Percentiles rank a stretch among this genome's conserved stretches.
Conservation (phyloP, 2,329 filamentous ascomycete species). For the Sporothrix inflata region DNA sequence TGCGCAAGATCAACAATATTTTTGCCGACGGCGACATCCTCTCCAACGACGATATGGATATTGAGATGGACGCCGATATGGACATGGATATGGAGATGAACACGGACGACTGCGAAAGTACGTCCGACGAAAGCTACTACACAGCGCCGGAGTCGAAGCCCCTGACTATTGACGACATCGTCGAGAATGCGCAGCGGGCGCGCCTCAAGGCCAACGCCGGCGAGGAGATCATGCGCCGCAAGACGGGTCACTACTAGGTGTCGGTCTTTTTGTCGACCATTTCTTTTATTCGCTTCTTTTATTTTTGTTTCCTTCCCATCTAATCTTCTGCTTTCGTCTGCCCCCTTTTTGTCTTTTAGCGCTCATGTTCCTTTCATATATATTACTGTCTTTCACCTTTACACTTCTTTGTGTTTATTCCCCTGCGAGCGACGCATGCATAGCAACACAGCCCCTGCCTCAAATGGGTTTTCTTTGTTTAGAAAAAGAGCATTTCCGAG, state of each 20-base stretch:
- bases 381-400: background rate
- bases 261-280: slow-evolving; percentile 8
- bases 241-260: slow-evolving; percentile 41
- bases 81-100: background rate
- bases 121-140: background rate
- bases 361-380: background rate
- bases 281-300: background rate
- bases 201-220: slow-evolving; percentile 45
- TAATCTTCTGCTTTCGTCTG: background rate
- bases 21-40: background rate
- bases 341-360: background rate
- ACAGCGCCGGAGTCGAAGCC: background rate
- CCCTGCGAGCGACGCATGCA: background rate
- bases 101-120: background rate
- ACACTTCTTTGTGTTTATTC: background rate
- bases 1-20: slow-evolving; percentile 8
- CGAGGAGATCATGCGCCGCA: slow-evolving; percentile 54
- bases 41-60: background rate
- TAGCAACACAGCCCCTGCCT: background rate
- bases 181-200: slow-evolving; percentile 48
- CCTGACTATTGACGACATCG: slow-evolving; percentile 54
- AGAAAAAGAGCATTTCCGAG: background rate
- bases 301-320: background rate
- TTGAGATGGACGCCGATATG: background rate
- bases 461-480: background rate